Percentiles rank a stretch among this genome's conserved stretches.
These are phyloP conservation scores for Microsporum ferrugineum DNA, from an alignment of 2,329 filamentous ascomycete species.

Conservation along the genomic window DNA sequence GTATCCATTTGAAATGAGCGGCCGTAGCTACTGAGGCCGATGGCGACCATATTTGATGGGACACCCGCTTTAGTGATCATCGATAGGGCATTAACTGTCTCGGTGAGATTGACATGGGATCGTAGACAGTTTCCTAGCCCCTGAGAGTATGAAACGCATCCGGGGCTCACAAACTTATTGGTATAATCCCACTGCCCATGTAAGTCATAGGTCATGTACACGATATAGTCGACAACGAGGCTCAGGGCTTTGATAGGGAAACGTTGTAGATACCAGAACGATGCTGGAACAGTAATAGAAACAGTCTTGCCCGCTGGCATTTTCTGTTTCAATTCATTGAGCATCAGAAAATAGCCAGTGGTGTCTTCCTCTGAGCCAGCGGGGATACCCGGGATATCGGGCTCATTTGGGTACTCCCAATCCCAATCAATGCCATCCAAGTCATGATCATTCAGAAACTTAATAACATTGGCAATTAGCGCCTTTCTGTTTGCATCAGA, in stretches of 20 bases:
- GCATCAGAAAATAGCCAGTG: conserved; percentile 25
- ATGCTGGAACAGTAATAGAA: conserved; percentile 20
- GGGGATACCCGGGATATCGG: conserved; percentile 29
- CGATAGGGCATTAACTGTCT: conserved; percentile 24
- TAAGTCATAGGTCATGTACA: conserved; percentile 31
- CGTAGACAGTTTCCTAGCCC: conserved; percentile 23
- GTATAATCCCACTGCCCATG: conserved; percentile 19
- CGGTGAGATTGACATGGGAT: conserved; percentile 29
- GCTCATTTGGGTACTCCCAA: conserved; percentile 28
- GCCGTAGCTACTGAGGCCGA: conserved; percentile 29
- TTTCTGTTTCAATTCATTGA: conserved; percentile 15
- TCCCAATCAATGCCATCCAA: conserved; percentile 34
- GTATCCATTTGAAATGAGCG: conserved; percentile 25
- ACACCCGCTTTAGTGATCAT: conserved; percentile 33
- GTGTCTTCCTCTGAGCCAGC: conserved; percentile 20
- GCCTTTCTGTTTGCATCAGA: conserved; percentile 26
- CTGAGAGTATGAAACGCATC: conserved; percentile 14
- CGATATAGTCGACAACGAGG: conserved; percentile 21
- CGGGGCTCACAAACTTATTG: conserved; percentile 1
- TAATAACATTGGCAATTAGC: conserved; percentile 28
- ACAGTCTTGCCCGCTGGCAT: conserved; percentile 14
- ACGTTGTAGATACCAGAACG: conserved; percentile 22
- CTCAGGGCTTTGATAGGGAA: conserved; percentile 20
- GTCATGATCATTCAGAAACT: conserved; percentile 31
- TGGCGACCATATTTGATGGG: conserved; percentile 22